Evolutionary conservation across 192 early-diverging fungal species (phyloP).

Genomic region (Podila epicladia): DNA sequence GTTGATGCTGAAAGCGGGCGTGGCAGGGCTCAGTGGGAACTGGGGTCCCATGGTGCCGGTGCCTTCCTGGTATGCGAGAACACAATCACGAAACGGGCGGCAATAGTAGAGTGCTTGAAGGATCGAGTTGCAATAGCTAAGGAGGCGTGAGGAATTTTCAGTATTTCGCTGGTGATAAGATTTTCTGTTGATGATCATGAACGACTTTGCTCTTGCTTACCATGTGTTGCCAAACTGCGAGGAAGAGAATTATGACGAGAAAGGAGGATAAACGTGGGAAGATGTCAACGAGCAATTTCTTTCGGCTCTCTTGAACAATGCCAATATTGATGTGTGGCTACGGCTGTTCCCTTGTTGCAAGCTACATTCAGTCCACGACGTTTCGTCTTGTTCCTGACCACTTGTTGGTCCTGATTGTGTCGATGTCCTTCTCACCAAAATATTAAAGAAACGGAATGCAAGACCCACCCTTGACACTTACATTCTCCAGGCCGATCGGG

Average conservation of each 20-base stretch:
- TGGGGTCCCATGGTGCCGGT: conserved; percentile 31
- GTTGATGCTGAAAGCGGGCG: conserved; percentile 25
- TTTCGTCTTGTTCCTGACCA: no score
- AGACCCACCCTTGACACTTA: conserved; percentile 45
- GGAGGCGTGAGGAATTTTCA: conserved; percentile 3
- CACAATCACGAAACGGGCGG: conserved; percentile 92
- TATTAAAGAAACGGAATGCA: conserved; percentile 8
- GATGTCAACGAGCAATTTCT: no score
- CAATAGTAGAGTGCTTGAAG: conserved; percentile 97
- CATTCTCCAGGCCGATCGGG: conserved; percentile 89
- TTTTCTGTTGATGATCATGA: background rate
- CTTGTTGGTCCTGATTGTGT: no score
- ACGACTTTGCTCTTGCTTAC: conserved; percentile 47
- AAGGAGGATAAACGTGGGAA: background rate
- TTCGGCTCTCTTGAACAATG: no score
- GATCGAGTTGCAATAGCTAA: conserved; percentile 94
- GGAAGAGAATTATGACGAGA: background rate
- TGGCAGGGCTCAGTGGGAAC: conserved; percentile 50
- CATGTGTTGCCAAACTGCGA: conserved; percentile 90
- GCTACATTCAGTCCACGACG: no score
- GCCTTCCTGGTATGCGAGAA: conserved; percentile 76
- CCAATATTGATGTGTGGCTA: no score
- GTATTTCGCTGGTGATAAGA: background rate
- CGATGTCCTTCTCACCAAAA: background rate
- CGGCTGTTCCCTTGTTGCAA: no score